Evolutionary conservation across 345 rosid species (phyloP), one percentile per base, ranked within the genome.

Genomic region (Syzygium grande): DNA sequence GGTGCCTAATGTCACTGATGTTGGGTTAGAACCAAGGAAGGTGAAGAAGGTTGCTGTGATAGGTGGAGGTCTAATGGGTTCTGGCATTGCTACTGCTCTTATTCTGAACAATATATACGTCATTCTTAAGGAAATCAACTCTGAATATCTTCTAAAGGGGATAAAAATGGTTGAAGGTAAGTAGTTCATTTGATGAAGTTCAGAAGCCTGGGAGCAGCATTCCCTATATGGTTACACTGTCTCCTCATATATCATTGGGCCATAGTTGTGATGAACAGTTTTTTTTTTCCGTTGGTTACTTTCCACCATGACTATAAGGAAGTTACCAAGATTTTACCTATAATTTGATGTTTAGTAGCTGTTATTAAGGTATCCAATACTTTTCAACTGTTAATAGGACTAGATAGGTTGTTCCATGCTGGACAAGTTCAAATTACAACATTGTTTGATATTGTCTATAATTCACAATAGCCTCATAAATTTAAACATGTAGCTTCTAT

Each of bases 41-140:
- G 89, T 94, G 43, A 97, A 93, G 90, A 97, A 96, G 90, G 98
- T 94, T 90, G 99, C 99, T 85, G 95, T 97, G 85, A 95, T 97
- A 90, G 99, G 99, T 90, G 99, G 99, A 89, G 99, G 99, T 86
- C 92, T 97, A 68, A 97, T 97, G 99, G 99, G 99, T 88, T 96
- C 98, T 91, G 99, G 99, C 91, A 97, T 97, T 84, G 95, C 98
- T 89, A 95, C 99, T 1, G 97, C 96, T 79, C 94, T 95, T 80
- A 90, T 97, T 84, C 22, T 93, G 89, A 89, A 94, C 93, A 93
- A 95, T 90, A 93, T 92, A 84, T 88, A 85, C 88, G 99, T 97
- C 89, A 89, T 96, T 85, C 97, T 97, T 55, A 97, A 97, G 92
- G 99, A 97, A 94, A 88, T 97, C 83, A 96, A 94, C 90, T 68